A percentile compares a stretch with the other conserved stretches of the same genome.
phyloP scores from a whole-genome alignment of 345 rosid genomes.

The Hirschfeldia incana region DNA sequence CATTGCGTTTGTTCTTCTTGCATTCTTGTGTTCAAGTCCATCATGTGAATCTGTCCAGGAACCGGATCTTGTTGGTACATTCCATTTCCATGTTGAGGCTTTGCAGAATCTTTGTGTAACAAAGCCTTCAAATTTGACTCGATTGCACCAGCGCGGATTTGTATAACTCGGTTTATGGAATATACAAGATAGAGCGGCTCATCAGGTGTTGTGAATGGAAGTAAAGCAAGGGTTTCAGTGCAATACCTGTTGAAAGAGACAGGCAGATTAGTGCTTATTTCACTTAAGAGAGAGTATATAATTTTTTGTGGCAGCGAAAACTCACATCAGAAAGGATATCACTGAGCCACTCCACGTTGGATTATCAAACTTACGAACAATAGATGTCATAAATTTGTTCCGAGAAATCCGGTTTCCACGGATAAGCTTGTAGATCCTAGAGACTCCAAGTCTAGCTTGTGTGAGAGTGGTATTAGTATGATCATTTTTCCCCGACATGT shows the following conservation, averaged over 20 bases:
- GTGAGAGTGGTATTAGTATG: conserved; percentile 52
- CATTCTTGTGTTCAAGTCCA: conserved; percentile 64
- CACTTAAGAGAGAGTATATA: conserved; percentile 6
- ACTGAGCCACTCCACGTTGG: conserved; percentile 67
- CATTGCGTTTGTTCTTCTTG: conserved; percentile 47
- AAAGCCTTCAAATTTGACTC: conserved; percentile 92
- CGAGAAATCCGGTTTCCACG: conserved; percentile 90
- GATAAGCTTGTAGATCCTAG: conserved; percentile 92
- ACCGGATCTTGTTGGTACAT: conserved; percentile 44
- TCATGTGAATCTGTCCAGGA: conserved; percentile 33
- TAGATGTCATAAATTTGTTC: conserved; percentile 95
- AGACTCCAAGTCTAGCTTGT: conserved; percentile 96
- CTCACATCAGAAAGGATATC: conserved; percentile 84
- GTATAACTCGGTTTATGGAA: conserved; percentile 86
- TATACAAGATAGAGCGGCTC: conserved; percentile 96
- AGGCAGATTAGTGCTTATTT: conserved; percentile 17
- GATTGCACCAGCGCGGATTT: conserved; percentile 88
- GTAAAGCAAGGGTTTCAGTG: conserved; percentile 89
- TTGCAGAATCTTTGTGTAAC: conserved; percentile 54
- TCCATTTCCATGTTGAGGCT: conserved; percentile 49
- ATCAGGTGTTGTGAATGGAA: conserved; percentile 93
- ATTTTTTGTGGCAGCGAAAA: conserved; percentile 18
- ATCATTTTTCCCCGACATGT: conserved; percentile 64
- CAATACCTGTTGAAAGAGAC: conserved; percentile 71
- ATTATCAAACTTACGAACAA: conserved; percentile 94